Percentiles rank a stretch among this genome's conserved stretches.
Conservation (phyloP, 495 filamentous ascomycete species). For the Lophiotrema nucula region DNA sequence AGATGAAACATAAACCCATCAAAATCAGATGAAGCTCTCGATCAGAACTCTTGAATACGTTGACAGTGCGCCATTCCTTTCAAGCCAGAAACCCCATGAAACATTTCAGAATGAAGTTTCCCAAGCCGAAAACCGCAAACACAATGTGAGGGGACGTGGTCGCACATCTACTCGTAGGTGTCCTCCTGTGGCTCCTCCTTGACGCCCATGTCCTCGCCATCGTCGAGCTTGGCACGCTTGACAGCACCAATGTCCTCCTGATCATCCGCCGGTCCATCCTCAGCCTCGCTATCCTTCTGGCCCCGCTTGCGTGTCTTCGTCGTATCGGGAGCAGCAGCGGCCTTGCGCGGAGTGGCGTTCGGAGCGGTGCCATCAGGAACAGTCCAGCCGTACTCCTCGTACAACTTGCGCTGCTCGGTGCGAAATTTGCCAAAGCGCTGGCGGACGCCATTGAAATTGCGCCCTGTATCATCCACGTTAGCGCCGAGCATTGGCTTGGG, state of each 20-base stretch:
- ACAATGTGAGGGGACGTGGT: no score
- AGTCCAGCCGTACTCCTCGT: slow-evolving; percentile 5
- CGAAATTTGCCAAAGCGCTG: slow-evolving; percentile 7
- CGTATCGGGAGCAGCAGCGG: not conserved
- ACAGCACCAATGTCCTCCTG: not conserved
- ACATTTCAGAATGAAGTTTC: no score
- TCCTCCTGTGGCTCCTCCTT: no score
- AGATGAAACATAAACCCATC: not conserved
- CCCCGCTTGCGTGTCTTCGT: not conserved
- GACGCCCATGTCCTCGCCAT: no score
- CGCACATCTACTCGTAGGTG: no score
- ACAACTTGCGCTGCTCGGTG: slow-evolving; percentile 13
- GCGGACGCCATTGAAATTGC: slow-evolving; percentile 1
- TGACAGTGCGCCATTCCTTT: no score
- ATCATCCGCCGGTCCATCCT: not conserved
- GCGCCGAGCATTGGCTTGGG: not conserved
- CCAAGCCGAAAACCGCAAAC: no score
- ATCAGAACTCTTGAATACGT: no score
- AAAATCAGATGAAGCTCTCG: no score
- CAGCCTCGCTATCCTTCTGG: not conserved
- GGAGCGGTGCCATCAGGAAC: not conserved
- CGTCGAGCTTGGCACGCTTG: no score
- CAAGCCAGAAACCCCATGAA: no score
- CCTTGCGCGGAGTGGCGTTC: not conserved
- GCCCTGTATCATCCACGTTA: no score